phyloP scores from a whole-genome alignment of 2,329 filamentous ascomycete species.

The Anthostomella pinea region DNA sequence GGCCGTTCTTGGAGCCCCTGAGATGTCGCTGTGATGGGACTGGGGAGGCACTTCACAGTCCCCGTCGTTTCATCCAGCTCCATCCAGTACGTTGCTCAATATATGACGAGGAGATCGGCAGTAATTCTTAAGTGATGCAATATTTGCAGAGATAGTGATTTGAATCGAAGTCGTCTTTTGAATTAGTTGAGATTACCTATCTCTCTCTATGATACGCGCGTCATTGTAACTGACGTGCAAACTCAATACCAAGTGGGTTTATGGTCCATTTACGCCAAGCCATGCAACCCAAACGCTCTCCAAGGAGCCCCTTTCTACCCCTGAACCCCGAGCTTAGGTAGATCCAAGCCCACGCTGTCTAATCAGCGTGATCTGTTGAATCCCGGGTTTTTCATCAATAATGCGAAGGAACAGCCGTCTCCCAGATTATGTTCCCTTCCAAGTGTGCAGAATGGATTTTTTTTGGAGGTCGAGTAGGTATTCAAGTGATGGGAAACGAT shows the following conservation, averaged over 20 bases:
- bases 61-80: too few species aligned
- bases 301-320: background rate
- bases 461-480: constrained; percentile 3
- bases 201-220: background rate
- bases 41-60: too few species aligned
- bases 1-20: too few species aligned
- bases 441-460: constrained; percentile 1
- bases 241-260: background rate
- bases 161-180: constrained; percentile 6
- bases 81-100: too few species aligned
- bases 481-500: constrained; percentile 2
- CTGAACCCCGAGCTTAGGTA: background rate
- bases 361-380: background rate
- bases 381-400: background rate
- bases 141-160: background rate
- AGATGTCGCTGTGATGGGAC: too few species aligned
- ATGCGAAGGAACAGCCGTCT: background rate
- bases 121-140: too few species aligned
- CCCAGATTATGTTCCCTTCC: background rate
- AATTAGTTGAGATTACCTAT: constrained; percentile 9
- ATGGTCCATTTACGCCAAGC: constrained; percentile 1
- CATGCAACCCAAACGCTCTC: background rate
- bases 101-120: too few species aligned
- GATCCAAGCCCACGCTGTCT: background rate
- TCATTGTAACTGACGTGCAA: background rate